Base-by-base conservation (phyloP, 768 basidiomycete genomes). In the Pseudohyphozyma bogoriensis region DNA sequence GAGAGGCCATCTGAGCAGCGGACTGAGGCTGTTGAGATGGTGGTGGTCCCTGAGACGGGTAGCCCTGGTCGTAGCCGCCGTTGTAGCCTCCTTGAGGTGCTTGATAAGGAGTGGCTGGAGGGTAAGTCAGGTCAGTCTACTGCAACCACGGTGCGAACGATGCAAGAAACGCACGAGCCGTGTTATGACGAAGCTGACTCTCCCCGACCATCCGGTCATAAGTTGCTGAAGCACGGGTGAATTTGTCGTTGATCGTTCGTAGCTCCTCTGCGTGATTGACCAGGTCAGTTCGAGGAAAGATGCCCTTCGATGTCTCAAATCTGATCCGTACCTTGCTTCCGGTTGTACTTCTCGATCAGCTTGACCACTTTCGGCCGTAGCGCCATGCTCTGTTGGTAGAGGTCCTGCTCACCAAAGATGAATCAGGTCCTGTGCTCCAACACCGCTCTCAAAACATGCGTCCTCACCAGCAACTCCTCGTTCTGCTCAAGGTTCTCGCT, bases 151-250 rank as follows among this genome's bases (percentile, higher is more conserved):
- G 39, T n/a, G 18, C 18, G 6, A 12, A 42, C 9, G 26, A 18
- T 2, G 32, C 0, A 24, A 73, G 78, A 52, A 71, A 85, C 84
- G 77, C 51, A 80, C 83, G 15, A 81, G 65, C 45, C 5, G 45
- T 4, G 13, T 62, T 78, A 68, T 88, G 85, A 59, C 85, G 78
- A 7, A 86, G 84, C 33, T 90, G 76, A 68, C 85, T 87, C 63
- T 90, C 89, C 71, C 90, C 88, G 83, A 92, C 89, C 85, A 95
- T 87, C 35, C 84, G 77, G 71, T 95, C 91, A 69, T 92, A 97
- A 56, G 92, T 88, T 20, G 83, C 82, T 50, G 88, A 80, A 7
- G 91, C 92, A 45, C 85, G 83, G 32, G 91, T 80, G 69, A 97
- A 95, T 22, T 84, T 89, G 74, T 92, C 89, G 72, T 91, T 91